Percentiles rank a stretch among this genome's conserved stretches.
phyloP scores from a whole-genome alignment of 257 asterid genomes.

The Ilex aquifolium region DNA sequence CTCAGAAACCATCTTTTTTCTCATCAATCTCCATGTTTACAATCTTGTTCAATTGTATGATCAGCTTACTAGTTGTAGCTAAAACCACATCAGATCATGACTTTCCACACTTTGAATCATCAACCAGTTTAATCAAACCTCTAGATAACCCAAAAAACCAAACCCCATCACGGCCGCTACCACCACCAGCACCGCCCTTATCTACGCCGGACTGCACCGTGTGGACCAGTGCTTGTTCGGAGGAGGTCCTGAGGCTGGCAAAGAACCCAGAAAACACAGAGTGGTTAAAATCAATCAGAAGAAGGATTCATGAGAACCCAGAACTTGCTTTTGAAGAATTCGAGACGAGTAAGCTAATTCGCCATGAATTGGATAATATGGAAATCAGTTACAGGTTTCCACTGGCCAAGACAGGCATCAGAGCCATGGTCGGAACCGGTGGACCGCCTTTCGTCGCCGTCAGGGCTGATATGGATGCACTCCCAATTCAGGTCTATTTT shows the following conservation, averaged over 20 bases:
- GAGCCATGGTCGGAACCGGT: conserved; percentile 75
- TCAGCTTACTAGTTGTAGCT: background rate
- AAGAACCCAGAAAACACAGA: conserved; percentile 25
- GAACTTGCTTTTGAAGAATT: conserved; percentile 81
- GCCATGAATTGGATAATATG: conserved; percentile 60
- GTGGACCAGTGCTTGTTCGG: conserved; percentile 53
- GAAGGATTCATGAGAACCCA: conserved; percentile 73
- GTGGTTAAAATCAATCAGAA: conserved; percentile 64
- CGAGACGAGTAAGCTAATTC: conserved; percentile 59
- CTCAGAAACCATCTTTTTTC: background rate
- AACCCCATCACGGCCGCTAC: conserved; percentile 14
- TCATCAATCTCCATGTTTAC: background rate
- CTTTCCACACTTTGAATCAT: background rate
- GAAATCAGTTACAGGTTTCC: conserved; percentile 54
- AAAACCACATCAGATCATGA: background rate
- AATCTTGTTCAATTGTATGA: background rate
- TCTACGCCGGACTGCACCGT: conserved; percentile 20
- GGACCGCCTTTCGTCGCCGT: conserved; percentile 77
- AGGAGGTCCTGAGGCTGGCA: conserved; percentile 41
- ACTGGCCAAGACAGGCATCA: conserved; percentile 67
- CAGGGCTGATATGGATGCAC: conserved; percentile 97
- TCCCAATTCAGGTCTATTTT: conserved; percentile 78
- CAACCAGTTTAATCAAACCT: background rate
- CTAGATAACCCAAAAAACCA: conserved; percentile 15
- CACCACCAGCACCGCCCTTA: background rate